These are phyloP conservation scores for Apiotrichum domesticum DNA, from an alignment of 1,284 basidiomycete species.

Conservation along the genomic window DNA sequence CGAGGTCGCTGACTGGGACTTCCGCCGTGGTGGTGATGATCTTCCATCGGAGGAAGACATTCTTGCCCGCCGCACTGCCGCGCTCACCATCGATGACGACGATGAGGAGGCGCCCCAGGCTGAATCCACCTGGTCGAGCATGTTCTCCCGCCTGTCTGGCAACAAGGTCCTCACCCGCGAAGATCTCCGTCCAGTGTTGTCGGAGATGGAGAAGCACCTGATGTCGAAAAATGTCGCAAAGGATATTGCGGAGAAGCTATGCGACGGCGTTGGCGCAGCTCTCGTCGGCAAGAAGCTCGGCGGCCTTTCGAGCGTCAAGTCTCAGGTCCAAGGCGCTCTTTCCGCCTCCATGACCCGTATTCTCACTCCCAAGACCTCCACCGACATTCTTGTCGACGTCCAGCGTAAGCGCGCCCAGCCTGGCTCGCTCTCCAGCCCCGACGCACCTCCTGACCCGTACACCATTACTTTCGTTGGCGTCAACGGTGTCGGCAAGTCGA, in stretches of 20 bases:
- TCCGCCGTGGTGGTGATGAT: conserved; percentile 47
- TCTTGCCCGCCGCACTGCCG: conserved; percentile 26
- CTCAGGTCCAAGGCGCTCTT: conserved; percentile 75
- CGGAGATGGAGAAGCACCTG: conserved; percentile 92
- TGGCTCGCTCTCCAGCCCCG: conserved; percentile 60
- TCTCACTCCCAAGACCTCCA: conserved; percentile 91
- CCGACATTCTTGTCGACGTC: conserved; percentile 76
- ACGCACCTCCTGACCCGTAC: conserved; percentile 65
- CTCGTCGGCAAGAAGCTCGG: conserved; percentile 86
- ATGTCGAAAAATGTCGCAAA: conserved; percentile 99
- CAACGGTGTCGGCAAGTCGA: conserved; percentile 98
- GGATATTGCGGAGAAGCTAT: conserved; percentile 90
- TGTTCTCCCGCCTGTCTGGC: conserved; percentile 77
- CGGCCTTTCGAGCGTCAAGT: conserved; percentile 76
- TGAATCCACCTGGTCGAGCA: conserved; percentile 47
- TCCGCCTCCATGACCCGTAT: conserved; percentile 86
- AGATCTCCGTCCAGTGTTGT: conserved; percentile 81
- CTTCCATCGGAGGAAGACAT: conserved; percentile 44
- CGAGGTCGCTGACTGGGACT: conserved; percentile 93
- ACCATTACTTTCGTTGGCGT: conserved; percentile 98
- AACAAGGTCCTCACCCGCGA: conserved; percentile 72
- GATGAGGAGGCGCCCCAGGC: conserved; percentile 4
- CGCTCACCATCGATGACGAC: conserved; percentile 50
- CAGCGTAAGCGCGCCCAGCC: conserved; percentile 52
- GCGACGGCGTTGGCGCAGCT: conserved; percentile 81